These are phyloP conservation scores for Rhododendron simsii DNA, from an alignment of 148 eudicot genomes.

Conservation along the genomic window DNA sequence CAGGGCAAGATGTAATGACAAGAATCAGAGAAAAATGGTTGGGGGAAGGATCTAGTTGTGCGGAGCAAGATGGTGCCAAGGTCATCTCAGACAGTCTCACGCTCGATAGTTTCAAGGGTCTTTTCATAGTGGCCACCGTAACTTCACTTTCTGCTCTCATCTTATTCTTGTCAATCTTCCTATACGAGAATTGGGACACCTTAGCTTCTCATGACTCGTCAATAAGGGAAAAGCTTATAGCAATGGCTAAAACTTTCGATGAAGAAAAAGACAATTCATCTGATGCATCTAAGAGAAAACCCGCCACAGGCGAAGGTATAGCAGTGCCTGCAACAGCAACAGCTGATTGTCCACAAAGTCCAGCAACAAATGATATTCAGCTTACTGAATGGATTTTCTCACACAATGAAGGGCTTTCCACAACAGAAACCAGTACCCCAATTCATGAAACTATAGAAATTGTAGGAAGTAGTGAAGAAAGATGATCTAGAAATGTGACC, in stretches of 20 bases:
- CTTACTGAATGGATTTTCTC: slow-evolving; percentile 10
- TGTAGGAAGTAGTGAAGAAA: not conserved
- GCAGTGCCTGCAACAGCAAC: not conserved
- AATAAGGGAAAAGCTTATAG: slow-evolving; percentile 17
- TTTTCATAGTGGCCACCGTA: slow-evolving; percentile 31
- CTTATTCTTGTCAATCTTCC: slow-evolving; percentile 16
- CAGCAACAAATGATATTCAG: slow-evolving; percentile 5
- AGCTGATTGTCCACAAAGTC: slow-evolving; percentile 12
- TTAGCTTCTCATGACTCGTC: slow-evolving; percentile 23
- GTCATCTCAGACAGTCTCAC: slow-evolving; percentile 27
- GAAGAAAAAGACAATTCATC: slow-evolving; percentile 17
- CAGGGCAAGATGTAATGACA: slow-evolving; percentile 42
- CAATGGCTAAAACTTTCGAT: slow-evolving; percentile 21
- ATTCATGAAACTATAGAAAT: slow-evolving; percentile 8
- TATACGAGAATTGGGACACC: slow-evolving; percentile 22
- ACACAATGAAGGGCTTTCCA: slow-evolving; percentile 19
- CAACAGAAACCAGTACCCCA: slow-evolving; percentile 17
- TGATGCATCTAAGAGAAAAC: slow-evolving; percentile 6
- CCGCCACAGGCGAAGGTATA: not conserved
- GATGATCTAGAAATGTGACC: not conserved
- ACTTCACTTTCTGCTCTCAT: slow-evolving; percentile 26
- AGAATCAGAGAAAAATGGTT: slow-evolving; percentile 40
- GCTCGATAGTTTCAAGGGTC: slow-evolving; percentile 34
- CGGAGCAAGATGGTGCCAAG: not conserved
- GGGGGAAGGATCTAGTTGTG: slow-evolving; percentile 14